These are phyloP conservation scores for Hibiscus mutabilis DNA, from an alignment of 345 rosid genomes.

Conservation along the genomic window DNA sequence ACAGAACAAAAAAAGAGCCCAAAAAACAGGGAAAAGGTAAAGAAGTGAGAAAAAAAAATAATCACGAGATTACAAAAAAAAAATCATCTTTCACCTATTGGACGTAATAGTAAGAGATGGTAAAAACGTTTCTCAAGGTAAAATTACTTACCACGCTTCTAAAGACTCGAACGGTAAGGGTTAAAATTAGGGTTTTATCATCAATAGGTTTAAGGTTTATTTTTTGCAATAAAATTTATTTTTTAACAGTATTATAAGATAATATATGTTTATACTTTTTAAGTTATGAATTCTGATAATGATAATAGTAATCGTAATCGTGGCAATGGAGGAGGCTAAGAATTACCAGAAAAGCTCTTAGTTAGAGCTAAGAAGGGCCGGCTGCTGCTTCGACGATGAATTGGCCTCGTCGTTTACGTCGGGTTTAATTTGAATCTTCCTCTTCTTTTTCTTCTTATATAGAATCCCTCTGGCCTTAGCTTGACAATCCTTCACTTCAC, in stretches of 20 bases:
- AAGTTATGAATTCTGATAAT: no score
- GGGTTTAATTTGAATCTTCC: conserved; percentile 39
- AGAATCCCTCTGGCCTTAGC: conserved; percentile 82
- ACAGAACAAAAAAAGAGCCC: no score
- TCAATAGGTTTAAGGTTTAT: conserved; percentile 27
- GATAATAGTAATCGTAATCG: no score
- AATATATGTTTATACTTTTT: no score
- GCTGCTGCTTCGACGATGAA: conserved; percentile 27
- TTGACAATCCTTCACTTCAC: conserved; percentile 71
- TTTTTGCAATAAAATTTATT: background rate
- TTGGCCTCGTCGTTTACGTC: conserved; percentile 24
- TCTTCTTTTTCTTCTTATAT: conserved; percentile 54
- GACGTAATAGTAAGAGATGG: no score
- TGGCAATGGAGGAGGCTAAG: background rate
- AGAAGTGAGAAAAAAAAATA: no score
- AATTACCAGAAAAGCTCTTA: conserved; percentile 28
- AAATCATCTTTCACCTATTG: no score
- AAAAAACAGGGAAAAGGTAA: no score
- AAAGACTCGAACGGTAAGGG: background rate
- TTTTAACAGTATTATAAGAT: no score
- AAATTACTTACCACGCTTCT: no score
- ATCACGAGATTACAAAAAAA: no score
- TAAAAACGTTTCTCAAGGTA: no score
- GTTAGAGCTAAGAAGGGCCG: background rate
- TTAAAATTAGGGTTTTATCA: conserved; percentile 29